Evolutionary conservation across 2,329 filamentous ascomycete species (phyloP), one percentile per base, ranked within the genome.

Genomic region (Fusarium chlamydosporum): DNA sequence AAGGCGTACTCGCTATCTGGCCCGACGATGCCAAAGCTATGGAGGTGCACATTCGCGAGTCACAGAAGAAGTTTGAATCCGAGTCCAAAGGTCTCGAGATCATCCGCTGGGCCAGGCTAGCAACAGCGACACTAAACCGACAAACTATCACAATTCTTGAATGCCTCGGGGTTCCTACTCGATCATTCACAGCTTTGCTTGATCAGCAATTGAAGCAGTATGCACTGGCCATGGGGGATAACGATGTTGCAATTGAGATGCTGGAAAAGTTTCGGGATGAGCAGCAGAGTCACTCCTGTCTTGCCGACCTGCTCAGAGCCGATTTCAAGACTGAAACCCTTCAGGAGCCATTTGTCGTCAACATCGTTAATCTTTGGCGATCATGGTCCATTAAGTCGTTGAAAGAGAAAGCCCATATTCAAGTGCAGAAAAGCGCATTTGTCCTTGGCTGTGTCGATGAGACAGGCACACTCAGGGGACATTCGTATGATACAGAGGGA

Each of bases 381-480:
- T 88, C 93, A 2, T 98, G 93, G 92, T 93, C 91, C 1, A 87
- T 97, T 70, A 97, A 97, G 75, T 86, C 91, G 13, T 85, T 99
- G 18, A 97, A 97, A 72, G 94, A 98, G 71, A 98, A 97, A 73
- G 94, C 95, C 0, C 91, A 91, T 29, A 93, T 99, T 42, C 85
- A 89, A 3, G 86, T 99, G 11, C 89, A 93, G 8, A 81, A 95
- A 60, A 94, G 95, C 2, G 94, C 94, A 1, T 97, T 96, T 75
- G 84, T 98, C 0, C 86, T 98, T 8, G 96, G 95, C 4, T 94
- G 92, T 65, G 88, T 95, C 7, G 96, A 99, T 70, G 96, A 99
- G 78, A 95, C 92, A 0, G 85, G 82, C 2, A 91, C 85, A 0
- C 80, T 99, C 10, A 85, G 88, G 63, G 96, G 96, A 0, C 89